Base-by-base conservation (phyloP, 2,329 filamentous ascomycete species). In the Tolypocladium ophioglossoides region DNA sequence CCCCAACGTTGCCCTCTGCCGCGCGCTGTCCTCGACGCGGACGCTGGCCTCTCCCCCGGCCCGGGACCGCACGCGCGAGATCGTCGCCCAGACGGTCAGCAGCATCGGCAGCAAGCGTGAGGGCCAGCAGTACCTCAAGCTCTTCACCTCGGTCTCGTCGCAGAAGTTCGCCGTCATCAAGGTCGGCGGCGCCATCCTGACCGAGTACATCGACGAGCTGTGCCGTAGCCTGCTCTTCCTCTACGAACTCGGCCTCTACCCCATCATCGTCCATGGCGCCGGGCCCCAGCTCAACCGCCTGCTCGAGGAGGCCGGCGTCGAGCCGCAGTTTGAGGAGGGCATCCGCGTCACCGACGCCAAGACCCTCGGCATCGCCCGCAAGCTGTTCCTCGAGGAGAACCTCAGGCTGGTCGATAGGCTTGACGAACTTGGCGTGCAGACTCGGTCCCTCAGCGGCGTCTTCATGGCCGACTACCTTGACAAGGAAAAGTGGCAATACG, bases 101-200 rank as follows among this genome's bases (percentile, higher is more conserved):
- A 96, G 92, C 74, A 95, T 97, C 69, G 92, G 91, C 58, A 96
- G 91, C 59, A 95, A 95, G 80, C 81, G 92, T 57, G 92, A 99
- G 76, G 90, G 95, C 59, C 89, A 96, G 77, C 92, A 97, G 73
- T 97, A 97, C 72, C 85, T 97, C 56, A 94, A 91, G 61, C 91
- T 97, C 70, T 99, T 99, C 78, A 94, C 87, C 62, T 96, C 91
- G 37, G 91, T 96, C 58, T 94, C 91, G 47, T 95, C 91, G 38
- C 91, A 97, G 75, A 91, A 95, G 68, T 99, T 97, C 71, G 92
- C 91, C 61, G 92, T 99, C 50, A 95, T 99, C 73, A 99, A 99
- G 78, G 92, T 97, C 54, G 94, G 92, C 58, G 94, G 92, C 58
- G 94, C 92, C 59, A 96, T 97, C 65, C 81, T 99, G 65, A 95